Evolutionary conservation across 768 basidiomycete species (phyloP), one percentile per base, ranked within the genome.

Genomic region (Ramaria sp.): DNA sequence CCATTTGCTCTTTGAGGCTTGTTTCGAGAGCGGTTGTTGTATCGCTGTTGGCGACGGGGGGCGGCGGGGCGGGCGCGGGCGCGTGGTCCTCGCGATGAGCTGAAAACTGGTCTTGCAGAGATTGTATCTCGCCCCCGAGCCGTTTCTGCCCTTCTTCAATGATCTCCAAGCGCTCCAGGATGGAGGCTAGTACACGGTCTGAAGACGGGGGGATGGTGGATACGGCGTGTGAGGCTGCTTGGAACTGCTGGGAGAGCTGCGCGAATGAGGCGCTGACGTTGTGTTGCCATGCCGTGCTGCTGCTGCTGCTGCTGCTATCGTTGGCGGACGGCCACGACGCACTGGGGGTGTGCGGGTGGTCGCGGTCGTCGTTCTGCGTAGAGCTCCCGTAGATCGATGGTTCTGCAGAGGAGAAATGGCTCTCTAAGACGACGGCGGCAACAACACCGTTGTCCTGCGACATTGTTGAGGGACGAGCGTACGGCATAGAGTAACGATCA

Each of bases 241-340:
- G 62, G 51, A 73, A 71, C 61, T 73, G 70, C 25, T 67, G 65
- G 3, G 72, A 70, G 60, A 73, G 70, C 24, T 67, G 63, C 12
- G 65, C 62, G 45, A 73, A 70, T 25, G 72, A 72, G 18, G 66
- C 57, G 0, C 71, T 68, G 32, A 73, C 61, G 10, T 64, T 64
- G 51, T 65, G 62, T 0, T 64, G 62, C 71, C 69, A 70, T 45
- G 37, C 15, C 18, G 52, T 16, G 20, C 16, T 37, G 3, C n/a
- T n/a, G n/a, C n/a, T n/a, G n/a, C n/a, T n/a, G n/a, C n/a, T n/a
- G n/a, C n/a, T n/a, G n/a, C n/a, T n/a, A n/a, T 18, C 24, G 20
- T 32, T n/a, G 12, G 44, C 18, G 39, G 13, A 28, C 36, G 8
- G 32, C 32, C 32, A 34, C 32, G 32, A 34, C 7, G 32, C 7